Base-by-base conservation (phyloP, 2,329 filamentous ascomycete genomes). In the Paecilomyces variotii region DNA sequence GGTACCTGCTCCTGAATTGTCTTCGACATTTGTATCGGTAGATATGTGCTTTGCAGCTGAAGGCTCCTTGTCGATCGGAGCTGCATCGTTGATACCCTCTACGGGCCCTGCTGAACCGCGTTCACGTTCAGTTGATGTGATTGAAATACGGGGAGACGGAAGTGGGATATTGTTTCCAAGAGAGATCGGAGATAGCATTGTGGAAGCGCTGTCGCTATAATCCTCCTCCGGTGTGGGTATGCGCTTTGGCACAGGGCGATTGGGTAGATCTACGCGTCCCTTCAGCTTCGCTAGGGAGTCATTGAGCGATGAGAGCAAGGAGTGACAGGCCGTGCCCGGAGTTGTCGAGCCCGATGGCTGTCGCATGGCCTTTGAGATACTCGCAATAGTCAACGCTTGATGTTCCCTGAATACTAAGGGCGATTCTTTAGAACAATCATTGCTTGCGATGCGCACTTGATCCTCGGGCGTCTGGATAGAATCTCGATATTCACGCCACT, bases 401-500 rank as follows among this genome's bases (percentile, higher is more conserved):
- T 77, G 74, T 51, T 74, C 67, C 32, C 67, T 71, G 59, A 77
- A 75, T 9, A 63, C 35, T 19, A 74, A 53, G 12, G 61, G 60
- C n/a, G 61, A 50, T 7, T 59, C 59, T 7, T 65, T 65, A 3
- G 60, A 30, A 14, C 51, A 26, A 39, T 56, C 50, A 1, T 57
- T 53, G 1, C 53, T 54, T 49, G 53, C 51, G 26, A 19, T 45
- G n/a, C 55, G 55, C 9, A 30, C 53, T 27, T 54, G 39, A 14
- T 30, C 30, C 12, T 65, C 64, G 19, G 63, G 60, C 11, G 63
- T 65, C 12, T 63, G 67, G 34, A 67, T 63, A 11, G 69, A 66
- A 45, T 78, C 74, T 61, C 83, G 79, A 61, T 91, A 90, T n/a
- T 78, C 79, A 64, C 87, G 82, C 91, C 91, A 96, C 70, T 82